phyloP scores from a whole-genome alignment of 352 stramenopile species.

The Globisporangium spiculum region DNA sequence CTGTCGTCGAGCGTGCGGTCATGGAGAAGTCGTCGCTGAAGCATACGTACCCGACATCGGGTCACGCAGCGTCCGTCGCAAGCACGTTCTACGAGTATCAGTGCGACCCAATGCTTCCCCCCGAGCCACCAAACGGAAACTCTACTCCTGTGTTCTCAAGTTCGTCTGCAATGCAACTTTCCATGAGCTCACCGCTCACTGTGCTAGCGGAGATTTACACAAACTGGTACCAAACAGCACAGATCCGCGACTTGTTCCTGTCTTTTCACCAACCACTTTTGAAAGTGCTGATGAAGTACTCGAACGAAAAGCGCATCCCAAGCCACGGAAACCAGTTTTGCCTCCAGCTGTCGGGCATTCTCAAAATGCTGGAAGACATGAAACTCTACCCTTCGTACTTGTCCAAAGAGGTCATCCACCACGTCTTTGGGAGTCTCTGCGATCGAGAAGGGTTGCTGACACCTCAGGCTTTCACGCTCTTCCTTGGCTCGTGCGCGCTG shows the following conservation, averaged over 20 bases:
- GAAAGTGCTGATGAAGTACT: slow-evolving; percentile 54
- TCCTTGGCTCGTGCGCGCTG: slow-evolving; percentile 61
- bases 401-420: slow-evolving; percentile 43
- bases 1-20: slow-evolving; percentile 70
- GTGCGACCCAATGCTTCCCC: slow-evolving; percentile 54
- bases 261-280: slow-evolving; percentile 50
- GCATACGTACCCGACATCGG: slow-evolving; percentile 49
- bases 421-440: slow-evolving; percentile 41
- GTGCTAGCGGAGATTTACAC: slow-evolving; percentile 24
- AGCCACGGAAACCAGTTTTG: slow-evolving; percentile 48
- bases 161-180: not conserved
- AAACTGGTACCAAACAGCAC: slow-evolving; percentile 49
- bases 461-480: slow-evolving; percentile 44
- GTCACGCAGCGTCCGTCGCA: slow-evolving; percentile 17
- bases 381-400: slow-evolving; percentile 56
- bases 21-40: slow-evolving; percentile 80
- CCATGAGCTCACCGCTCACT: not conserved
- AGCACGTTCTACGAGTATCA: slow-evolving; percentile 63
- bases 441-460: slow-evolving; percentile 36
- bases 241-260: slow-evolving; percentile 64
- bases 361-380: slow-evolving; percentile 59
- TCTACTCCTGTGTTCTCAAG: not conserved
- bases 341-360: slow-evolving; percentile 31
- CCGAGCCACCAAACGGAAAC: slow-evolving; percentile 17
- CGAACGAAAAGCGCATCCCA: slow-evolving; percentile 36